These are phyloP conservation scores for Pseudogymnoascus sp. DNA, from an alignment of 2,329 filamentous ascomycete genomes.

Conservation along the genomic window DNA sequence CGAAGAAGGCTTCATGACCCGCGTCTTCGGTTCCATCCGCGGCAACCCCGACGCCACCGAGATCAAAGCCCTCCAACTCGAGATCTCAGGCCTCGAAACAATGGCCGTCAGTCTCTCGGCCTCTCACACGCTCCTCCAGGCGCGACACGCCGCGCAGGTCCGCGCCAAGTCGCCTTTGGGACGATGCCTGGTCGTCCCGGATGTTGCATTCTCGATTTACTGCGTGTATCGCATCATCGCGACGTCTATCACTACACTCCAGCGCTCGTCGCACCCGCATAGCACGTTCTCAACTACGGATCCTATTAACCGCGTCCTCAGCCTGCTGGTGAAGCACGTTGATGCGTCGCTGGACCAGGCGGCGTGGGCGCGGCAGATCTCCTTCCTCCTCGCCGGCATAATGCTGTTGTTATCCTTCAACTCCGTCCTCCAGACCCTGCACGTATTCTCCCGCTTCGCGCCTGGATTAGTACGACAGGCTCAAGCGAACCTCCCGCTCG, in stretches of 20 bases:
- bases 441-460: constrained; percentile 67
- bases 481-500: constrained; percentile 69
- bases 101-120: constrained; percentile 67
- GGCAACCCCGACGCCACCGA: constrained; percentile 52
- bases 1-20: constrained; percentile 56
- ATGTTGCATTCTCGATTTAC: constrained; percentile 67
- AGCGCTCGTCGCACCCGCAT: constrained; percentile 41
- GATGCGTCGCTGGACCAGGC: constrained; percentile 74
- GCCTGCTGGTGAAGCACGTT: constrained; percentile 73
- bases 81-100: constrained; percentile 70
- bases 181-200: constrained; percentile 50
- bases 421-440: constrained; percentile 76
- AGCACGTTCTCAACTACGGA: constrained; percentile 59
- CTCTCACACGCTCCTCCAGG: constrained; percentile 55
- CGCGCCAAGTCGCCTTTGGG: constrained; percentile 61
- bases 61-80: constrained; percentile 56
- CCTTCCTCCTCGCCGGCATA: constrained; percentile 72
- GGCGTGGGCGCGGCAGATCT: constrained; percentile 78
- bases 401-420: constrained; percentile 77
- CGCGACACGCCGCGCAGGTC: constrained; percentile 53
- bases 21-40: constrained; percentile 63
- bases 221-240: constrained; percentile 76
- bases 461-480: constrained; percentile 62
- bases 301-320: constrained; percentile 75
- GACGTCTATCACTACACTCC: constrained; percentile 59